Percentiles rank a stretch among this genome's conserved stretches.
phyloP scores from a whole-genome alignment of 2,329 filamentous ascomycete species.

The Penicillium olsonii region DNA sequence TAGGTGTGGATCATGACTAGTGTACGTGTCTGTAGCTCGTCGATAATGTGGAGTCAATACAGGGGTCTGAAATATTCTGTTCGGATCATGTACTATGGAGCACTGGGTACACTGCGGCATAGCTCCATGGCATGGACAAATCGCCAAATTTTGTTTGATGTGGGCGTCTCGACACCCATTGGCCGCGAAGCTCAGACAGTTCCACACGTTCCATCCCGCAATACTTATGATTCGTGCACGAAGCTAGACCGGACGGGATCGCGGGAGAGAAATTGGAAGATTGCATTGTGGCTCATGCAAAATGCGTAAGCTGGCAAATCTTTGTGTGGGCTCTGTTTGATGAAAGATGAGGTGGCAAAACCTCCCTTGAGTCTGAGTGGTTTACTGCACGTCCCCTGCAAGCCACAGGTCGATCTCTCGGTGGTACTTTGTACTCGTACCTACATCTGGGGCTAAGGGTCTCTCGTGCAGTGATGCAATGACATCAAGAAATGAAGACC shows the following conservation, averaged over 20 bases:
- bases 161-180: no score
- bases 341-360: conserved; percentile 14
- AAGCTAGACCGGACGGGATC: not conserved
- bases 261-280: not conserved
- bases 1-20: no score
- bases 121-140: no score
- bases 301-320: conserved; percentile 8
- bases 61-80: no score
- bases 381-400: not conserved
- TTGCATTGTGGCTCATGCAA: not conserved
- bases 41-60: no score
- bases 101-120: no score
- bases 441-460: not conserved
- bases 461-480: no score
- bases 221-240: not conserved
- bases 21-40: no score
- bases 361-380: conserved; percentile 9
- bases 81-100: no score
- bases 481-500: no score
- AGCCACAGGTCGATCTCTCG: conserved; percentile 1
- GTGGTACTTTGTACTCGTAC: not conserved
- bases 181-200: not conserved
- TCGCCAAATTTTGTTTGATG: no score
- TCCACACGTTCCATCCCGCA: conserved; percentile 14
- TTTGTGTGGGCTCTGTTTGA: conserved; percentile 1